phyloP scores from a whole-genome alignment of 768 basidiomycete genomes.

The Hypsizygus marmoreus region DNA sequence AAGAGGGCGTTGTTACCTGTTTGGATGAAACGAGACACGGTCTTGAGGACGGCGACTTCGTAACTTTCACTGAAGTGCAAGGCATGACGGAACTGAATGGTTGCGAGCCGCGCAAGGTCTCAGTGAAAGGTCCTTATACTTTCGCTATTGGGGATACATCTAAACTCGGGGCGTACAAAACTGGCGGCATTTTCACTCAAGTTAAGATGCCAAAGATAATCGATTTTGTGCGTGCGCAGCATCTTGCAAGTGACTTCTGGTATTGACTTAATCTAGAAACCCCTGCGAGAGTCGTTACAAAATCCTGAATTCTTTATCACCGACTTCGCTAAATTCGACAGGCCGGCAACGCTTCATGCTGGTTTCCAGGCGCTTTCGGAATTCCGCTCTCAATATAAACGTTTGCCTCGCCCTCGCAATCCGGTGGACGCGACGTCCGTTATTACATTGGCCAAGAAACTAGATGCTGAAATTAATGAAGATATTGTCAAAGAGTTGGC shows the following conservation, averaged over 20 bases:
- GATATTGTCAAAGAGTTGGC: slow-evolving; percentile 82
- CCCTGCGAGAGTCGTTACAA: slow-evolving; percentile 80
- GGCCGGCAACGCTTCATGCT: slow-evolving; percentile 85
- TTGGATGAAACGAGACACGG: slow-evolving; percentile 97
- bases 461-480: slow-evolving; percentile 77
- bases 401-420: slow-evolving; percentile 83
- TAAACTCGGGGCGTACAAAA: slow-evolving; percentile 70
- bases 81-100: slow-evolving; percentile 92
- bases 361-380: slow-evolving; percentile 93
- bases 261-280: slow-evolving; percentile 63
- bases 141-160: slow-evolving; percentile 95
- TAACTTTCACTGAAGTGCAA: slow-evolving; percentile 94
- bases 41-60: slow-evolving; percentile 97
- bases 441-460: slow-evolving; percentile 75
- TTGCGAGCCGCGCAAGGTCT: slow-evolving; percentile 88
- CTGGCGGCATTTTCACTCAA: slow-evolving; percentile 95
- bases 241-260: not conserved
- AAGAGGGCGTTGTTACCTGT: slow-evolving; percentile 93
- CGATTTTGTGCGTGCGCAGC: slow-evolving; percentile 76
- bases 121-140: slow-evolving; percentile 96
- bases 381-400: slow-evolving; percentile 63
- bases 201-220: slow-evolving; percentile 99
- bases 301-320: slow-evolving; percentile 89
- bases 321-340: slow-evolving; percentile 97
- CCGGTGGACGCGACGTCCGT: slow-evolving; percentile 73